Percentiles rank a stretch among this genome's conserved stretches.
Conservation (phyloP, 495 filamentous ascomycete genomes). For the Amorphotheca resinae region DNA sequence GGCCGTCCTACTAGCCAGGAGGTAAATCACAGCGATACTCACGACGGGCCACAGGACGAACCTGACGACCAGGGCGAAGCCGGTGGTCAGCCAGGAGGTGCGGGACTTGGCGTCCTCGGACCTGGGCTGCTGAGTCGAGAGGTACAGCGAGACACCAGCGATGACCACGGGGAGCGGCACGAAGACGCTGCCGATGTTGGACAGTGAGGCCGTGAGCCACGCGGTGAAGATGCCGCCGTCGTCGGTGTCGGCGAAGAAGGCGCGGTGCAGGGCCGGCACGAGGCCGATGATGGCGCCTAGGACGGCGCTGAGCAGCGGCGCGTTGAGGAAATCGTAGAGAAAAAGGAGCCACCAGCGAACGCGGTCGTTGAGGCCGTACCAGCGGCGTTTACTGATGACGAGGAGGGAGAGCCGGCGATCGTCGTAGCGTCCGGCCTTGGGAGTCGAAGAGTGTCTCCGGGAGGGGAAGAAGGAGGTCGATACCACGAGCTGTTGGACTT, state of each 20-base stretch:
- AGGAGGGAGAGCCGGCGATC: conserved; percentile 16
- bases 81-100: conserved; percentile 39
- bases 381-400: conserved; percentile 23
- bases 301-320: conserved; percentile 52
- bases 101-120: conserved; percentile 27
- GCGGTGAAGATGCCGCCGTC: conserved; percentile 60
- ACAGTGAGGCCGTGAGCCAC: conserved; percentile 55
- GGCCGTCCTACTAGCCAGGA: conserved; percentile 44
- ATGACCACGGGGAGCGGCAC: conserved; percentile 59
- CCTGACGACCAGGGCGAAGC: conserved; percentile 44
- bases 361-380: conserved; percentile 26
- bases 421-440: not conserved
- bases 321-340: conserved; percentile 45
- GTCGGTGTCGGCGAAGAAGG: conserved; percentile 50
- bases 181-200: conserved; percentile 59
- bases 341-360: conserved; percentile 30
- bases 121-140: conserved; percentile 39
- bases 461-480: not conserved
- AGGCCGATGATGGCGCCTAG: conserved; percentile 52
- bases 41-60: conserved; percentile 54
- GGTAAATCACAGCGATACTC: conserved; percentile 48
- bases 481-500: conserved; percentile 4
- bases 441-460: not conserved
- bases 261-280: conserved; percentile 44
- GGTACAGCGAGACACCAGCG: conserved; percentile 55